phyloP scores from a whole-genome alignment of 148 eudicot species.

The Vaccinium macrocarpon region DNA sequence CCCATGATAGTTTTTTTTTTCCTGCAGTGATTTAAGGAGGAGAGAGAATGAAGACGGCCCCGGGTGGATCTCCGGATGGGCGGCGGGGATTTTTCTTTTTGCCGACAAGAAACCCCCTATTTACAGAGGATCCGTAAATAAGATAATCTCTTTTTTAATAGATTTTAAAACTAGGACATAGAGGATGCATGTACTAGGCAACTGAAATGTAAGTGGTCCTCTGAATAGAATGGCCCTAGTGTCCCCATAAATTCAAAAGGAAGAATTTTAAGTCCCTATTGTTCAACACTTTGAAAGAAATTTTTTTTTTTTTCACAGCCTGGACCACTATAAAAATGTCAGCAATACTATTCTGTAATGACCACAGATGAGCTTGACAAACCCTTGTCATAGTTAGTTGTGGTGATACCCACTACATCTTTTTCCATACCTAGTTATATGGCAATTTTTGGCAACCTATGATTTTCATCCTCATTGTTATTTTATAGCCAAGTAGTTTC shows the following conservation, averaged over 20 bases:
- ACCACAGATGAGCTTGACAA: neutral
- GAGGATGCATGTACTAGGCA: neutral
- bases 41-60: too few relatives aligned
- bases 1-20: too few relatives aligned
- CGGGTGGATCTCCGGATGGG: too few relatives aligned
- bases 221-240: neutral
- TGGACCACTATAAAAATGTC: neutral
- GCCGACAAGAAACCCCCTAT: too few relatives aligned
- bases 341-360: neutral
- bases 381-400: neutral
- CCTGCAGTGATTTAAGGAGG: too few relatives aligned
- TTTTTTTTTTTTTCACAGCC: neutral
- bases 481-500: neutral
- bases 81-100: too few relatives aligned
- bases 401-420: too few relatives aligned
- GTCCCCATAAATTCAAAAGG: neutral
- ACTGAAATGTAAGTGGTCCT: neutral
- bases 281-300: neutral
- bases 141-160: slow-evolving; percentile 14
- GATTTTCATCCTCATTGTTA: neutral
- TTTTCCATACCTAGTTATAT: neutral
- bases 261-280: neutral
- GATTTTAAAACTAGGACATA: neutral
- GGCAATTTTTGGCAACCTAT: neutral
- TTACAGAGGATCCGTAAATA: too few relatives aligned